Percentiles rank a stretch among this genome's conserved stretches.
phyloP scores from a whole-genome alignment of 1,284 basidiomycete species.

The Melampsora abietis-canadensis region DNA sequence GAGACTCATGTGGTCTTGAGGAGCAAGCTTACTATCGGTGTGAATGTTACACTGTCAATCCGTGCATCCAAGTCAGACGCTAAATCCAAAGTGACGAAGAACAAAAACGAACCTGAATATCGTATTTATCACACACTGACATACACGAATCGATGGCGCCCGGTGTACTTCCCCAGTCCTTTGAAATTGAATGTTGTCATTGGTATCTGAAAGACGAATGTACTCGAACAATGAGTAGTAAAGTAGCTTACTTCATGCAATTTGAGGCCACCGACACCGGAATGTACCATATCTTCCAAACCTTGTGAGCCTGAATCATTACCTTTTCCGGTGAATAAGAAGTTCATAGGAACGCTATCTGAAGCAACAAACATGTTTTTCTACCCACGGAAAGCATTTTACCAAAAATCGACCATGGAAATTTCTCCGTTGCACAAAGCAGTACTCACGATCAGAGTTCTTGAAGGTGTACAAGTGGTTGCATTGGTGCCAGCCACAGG shows the following conservation, averaged over 20 bases:
- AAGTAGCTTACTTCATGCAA: slow-evolving; percentile 68
- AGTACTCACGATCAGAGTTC: slow-evolving; percentile 82
- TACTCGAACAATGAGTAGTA: neutral
- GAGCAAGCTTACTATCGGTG: slow-evolving; percentile 93
- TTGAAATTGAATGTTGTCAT: neutral
- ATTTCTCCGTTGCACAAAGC: slow-evolving; percentile 55
- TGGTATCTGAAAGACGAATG: neutral
- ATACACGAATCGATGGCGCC: slow-evolving; percentile 75
- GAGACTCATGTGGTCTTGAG: slow-evolving; percentile 76
- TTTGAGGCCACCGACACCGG: slow-evolving; percentile 88
- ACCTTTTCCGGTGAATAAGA: slow-evolving; percentile 58
- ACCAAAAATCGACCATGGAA: neutral
- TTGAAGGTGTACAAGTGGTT: slow-evolving; percentile 89
- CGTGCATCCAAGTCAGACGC: neutral
- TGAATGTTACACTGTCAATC: slow-evolving; percentile 78
- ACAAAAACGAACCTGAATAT: slow-evolving; percentile 70
- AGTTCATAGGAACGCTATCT: slow-evolving; percentile 42
- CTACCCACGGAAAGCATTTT: slow-evolving; percentile 48
- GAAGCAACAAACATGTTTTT: slow-evolving; percentile 35
- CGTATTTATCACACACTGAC: slow-evolving; percentile 81
- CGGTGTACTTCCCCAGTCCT: slow-evolving; percentile 93
- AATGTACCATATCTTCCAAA: slow-evolving; percentile 76
- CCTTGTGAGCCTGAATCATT: slow-evolving; percentile 74
- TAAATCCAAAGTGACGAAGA: slow-evolving; percentile 1
- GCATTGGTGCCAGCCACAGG: slow-evolving; percentile 85